phyloP scores from a whole-genome alignment of 345 rosid species.

The Isatis tinctoria region DNA sequence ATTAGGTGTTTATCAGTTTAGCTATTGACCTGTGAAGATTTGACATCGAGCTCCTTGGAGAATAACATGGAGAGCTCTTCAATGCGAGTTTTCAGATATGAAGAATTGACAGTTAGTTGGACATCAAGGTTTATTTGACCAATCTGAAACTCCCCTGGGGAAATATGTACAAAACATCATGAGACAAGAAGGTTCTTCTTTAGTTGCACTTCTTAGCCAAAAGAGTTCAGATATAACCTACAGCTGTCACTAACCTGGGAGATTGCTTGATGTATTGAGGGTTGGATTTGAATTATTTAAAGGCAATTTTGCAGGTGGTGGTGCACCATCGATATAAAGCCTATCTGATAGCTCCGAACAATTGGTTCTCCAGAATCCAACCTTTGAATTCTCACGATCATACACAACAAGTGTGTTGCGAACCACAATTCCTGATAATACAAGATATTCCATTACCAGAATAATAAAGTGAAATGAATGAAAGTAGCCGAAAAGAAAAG shows the following conservation, averaged over 20 bases:
- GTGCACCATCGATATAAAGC: conserved; percentile 48
- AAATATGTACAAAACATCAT: not conserved
- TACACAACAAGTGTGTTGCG: conserved; percentile 88
- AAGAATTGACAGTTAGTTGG: conserved; percentile 43
- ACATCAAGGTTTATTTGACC: conserved; percentile 63
- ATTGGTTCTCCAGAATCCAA: conserved; percentile 98
- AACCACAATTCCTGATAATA: conserved; percentile 61
- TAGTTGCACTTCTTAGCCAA: not conserved
- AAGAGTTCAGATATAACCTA: too few species aligned
- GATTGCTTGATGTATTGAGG: conserved; percentile 25
- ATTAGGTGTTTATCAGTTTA: not conserved
- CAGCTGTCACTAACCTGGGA: conserved; percentile 10
- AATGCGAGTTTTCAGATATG: conserved; percentile 51
- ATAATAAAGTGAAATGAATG: not conserved
- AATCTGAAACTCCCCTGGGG: conserved; percentile 45
- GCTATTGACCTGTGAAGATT: conserved; percentile 56
- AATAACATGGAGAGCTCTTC: conserved; percentile 45
- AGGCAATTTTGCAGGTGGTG: conserved; percentile 43
- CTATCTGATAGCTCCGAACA: conserved; percentile 87
- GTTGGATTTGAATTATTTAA: conserved; percentile 38
- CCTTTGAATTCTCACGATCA: conserved; percentile 74
- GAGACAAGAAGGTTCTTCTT: not conserved
- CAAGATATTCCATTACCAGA: not conserved
- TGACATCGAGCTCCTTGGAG: conserved; percentile 51
- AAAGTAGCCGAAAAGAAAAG: not conserved